Evolutionary conservation across 768 basidiomycete genomes (phyloP).

Genomic region (Collybia sordida): DNA sequence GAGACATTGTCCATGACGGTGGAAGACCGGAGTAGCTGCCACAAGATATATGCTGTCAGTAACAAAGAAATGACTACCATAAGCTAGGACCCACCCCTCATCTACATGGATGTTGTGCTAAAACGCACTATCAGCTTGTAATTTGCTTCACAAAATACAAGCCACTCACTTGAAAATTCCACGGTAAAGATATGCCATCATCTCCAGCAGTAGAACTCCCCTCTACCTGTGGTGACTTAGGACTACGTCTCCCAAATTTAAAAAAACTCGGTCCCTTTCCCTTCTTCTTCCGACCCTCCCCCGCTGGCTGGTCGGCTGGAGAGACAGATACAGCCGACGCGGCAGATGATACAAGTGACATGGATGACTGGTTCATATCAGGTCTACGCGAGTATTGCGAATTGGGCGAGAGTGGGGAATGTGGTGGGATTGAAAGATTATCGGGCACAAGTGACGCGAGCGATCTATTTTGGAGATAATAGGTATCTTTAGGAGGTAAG

Average conservation of each 20-base stretch:
- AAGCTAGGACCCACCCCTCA: conserved; percentile 51
- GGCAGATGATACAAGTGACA: conserved; percentile 36
- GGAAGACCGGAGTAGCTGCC: conserved; percentile 63
- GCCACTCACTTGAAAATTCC: conserved; percentile 69
- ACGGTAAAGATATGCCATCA: conserved; percentile 64
- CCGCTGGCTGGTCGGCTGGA: conserved; percentile 13
- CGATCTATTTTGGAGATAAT: conserved; percentile 47
- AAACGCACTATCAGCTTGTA: neutral
- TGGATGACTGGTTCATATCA: conserved; percentile 28
- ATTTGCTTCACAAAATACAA: too few relatives aligned
- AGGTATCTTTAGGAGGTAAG: conserved; percentile 64
- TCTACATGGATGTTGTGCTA: conserved; percentile 82
- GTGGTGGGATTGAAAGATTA: conserved; percentile 33
- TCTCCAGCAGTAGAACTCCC: conserved; percentile 40
- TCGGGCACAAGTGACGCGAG: conserved; percentile 48
- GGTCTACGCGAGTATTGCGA: conserved; percentile 28
- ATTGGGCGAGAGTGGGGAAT: conserved; percentile 23
- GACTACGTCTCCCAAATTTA: conserved; percentile 38
- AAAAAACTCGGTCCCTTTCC: conserved; percentile 41
- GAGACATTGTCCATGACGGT: conserved; percentile 68
- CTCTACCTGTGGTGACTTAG: conserved; percentile 24
- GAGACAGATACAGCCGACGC: conserved; percentile 26
- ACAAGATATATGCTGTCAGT: conserved; percentile 1
- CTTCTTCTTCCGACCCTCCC: conserved; percentile 22
- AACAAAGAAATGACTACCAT: neutral